Evolutionary conservation across 495 filamentous ascomycete species (phyloP), one percentile per base, ranked within the genome.

Genomic region (Lasiosphaeris hirsuta): DNA sequence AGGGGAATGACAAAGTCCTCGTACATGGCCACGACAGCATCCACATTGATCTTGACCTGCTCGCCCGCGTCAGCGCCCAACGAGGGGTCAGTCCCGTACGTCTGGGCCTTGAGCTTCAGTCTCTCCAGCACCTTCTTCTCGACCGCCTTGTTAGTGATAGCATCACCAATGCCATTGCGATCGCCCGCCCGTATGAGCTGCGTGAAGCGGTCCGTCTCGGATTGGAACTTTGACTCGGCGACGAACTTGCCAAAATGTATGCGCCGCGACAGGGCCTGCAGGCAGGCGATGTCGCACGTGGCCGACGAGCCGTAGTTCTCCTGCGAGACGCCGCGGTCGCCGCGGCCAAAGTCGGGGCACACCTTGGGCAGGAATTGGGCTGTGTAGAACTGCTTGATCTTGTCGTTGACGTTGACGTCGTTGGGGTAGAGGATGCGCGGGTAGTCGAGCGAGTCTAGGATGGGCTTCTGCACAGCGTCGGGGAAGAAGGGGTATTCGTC

Each of bases 231-330:
- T n/a, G 89, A 86, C 78, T 99, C 95, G 10, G 95, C 95, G 4
- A 99, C 95, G 66, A 97, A 97, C 78, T 96, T 99, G 55, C 95
- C 95, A 73, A 97, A 99, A 72, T 99, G 95, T 59, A 99, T 90
- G 46, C 95, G 81, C 14, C 92, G 81, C 42, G 91, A 96, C 10
- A 99, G 77, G 13, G 95, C 90, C 76, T 99, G 95, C 50, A 99
- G 75, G 66, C 89, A 93, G 34, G 81, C 78, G 34, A 99, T 94
- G 72, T 99, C 95, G 69, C 86, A 89, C 0, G 90, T 96, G 0
- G 92, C 94, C 5, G 92, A 79, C 0, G 90, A 96, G 2, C 95
- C 95, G 71, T 97, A 99, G 71, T 97, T 96, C 75, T 99, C 94
- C 66, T 89, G 84, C 14, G 85, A 81, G 64, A 93, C 94, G 39